Percentiles rank a stretch among this genome's conserved stretches.
Evolutionary conservation across 2,329 filamentous ascomycete genomes (phyloP).

Genomic region (Calonectria pseudoreteaudii): DNA sequence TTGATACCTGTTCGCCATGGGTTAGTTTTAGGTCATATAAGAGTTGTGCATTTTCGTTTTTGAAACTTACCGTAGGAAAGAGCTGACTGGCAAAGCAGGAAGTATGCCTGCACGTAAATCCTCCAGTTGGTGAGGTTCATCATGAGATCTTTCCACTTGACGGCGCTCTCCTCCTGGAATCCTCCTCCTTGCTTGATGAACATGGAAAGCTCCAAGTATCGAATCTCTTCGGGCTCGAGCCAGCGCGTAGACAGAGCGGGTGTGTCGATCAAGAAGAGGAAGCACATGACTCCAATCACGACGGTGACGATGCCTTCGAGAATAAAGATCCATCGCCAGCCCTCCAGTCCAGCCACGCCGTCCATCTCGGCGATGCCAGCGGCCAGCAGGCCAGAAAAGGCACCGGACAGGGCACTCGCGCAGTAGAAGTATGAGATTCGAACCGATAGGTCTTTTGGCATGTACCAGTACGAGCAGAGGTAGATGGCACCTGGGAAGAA

Average conservation of each 20-base stretch:
- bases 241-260: conserved; percentile 50
- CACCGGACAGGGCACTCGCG: conserved; percentile 79
- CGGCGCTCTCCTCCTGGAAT: conserved; percentile 34
- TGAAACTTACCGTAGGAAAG: conserved; percentile 40
- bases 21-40: accelerated
- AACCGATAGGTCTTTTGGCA: conserved; percentile 77
- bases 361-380: conserved; percentile 76
- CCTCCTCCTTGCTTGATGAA: conserved; percentile 49
- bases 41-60: accelerated
- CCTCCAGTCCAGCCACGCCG: conserved; percentile 62
- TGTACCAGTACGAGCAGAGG: conserved; percentile 84
- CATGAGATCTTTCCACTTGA: conserved; percentile 39
- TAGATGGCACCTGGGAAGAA: conserved; percentile 80
- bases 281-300: conserved; percentile 50
- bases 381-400: conserved; percentile 76
- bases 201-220: conserved; percentile 41
- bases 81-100: conserved; percentile 43
- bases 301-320: conserved; percentile 49
- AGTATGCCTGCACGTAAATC: conserved; percentile 45
- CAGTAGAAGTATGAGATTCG: conserved; percentile 83
- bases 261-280: conserved; percentile 59
- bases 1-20: conserved; percentile 33
- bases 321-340: conserved; percentile 45
- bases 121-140: conserved; percentile 47
- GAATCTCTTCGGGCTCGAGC: conserved; percentile 45